These are phyloP conservation scores for Angomonas deanei DNA, from an alignment of 208 protist genomes.

Conservation along the genomic window DNA sequence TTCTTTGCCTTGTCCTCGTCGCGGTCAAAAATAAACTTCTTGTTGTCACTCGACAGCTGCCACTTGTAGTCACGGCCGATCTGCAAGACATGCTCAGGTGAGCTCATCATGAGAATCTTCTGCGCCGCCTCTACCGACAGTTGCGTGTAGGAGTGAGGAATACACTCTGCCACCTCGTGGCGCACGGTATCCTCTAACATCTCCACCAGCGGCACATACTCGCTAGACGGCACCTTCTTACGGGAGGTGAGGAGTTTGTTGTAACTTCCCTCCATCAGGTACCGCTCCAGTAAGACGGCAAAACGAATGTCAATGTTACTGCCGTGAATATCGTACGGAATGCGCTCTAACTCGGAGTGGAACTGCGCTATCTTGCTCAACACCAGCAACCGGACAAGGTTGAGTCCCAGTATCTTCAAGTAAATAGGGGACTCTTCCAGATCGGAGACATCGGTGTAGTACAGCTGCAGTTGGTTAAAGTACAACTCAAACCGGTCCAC, in stretches of 20 bases:
- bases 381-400: conserved; percentile 85
- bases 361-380: conserved; percentile 86
- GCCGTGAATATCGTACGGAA: conserved; percentile 61
- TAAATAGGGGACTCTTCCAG: conserved; percentile 67
- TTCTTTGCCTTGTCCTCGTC: conserved; percentile 67
- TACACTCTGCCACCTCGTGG: conserved; percentile 86
- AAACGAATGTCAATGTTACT: conserved; percentile 65
- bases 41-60: conserved; percentile 39
- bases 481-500: conserved; percentile 77
- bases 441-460: conserved; percentile 85
- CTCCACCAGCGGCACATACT: conserved; percentile 88
- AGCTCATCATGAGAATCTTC: conserved; percentile 84
- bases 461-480: conserved; percentile 83
- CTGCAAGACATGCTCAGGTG: conserved; percentile 52
- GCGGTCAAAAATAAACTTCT: conserved; percentile 66
- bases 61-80: conserved; percentile 60
- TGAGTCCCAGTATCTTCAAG: conserved; percentile 83
- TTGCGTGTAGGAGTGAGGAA: conserved; percentile 73
- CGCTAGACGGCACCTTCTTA: conserved; percentile 81
- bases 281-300: conserved; percentile 84
- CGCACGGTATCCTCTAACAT: conserved; percentile 88
- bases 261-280: conserved; percentile 92
- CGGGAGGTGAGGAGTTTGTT: conserved; percentile 86
- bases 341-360: conserved; percentile 91
- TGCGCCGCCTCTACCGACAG: conserved; percentile 73